phyloP scores from a whole-genome alignment of 2,329 filamentous ascomycete genomes.

The Fusarium xylarioides region DNA sequence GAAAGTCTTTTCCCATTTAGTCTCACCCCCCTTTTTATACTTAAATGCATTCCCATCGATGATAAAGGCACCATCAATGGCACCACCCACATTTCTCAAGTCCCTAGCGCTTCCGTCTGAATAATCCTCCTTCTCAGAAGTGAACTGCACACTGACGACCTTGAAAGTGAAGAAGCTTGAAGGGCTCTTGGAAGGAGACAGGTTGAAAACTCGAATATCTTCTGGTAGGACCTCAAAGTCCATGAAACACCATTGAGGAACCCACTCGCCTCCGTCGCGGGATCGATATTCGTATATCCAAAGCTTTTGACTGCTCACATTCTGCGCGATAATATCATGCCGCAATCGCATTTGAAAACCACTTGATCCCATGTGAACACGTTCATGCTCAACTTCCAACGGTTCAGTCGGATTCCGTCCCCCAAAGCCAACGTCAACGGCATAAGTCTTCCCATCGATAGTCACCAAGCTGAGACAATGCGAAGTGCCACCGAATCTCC shows the following conservation, averaged over 20 bases:
- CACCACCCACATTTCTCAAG: not conserved
- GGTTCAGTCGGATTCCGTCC: not conserved
- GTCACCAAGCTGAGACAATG: slow-evolving; percentile 20
- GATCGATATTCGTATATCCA: slow-evolving; percentile 29
- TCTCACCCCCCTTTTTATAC: not conserved
- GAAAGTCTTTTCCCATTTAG: slow-evolving; percentile 9
- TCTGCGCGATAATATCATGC: not conserved
- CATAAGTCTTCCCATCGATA: not conserved
- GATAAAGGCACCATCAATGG: slow-evolving; percentile 8
- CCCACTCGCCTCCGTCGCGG: not conserved
- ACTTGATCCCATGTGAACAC: not conserved
- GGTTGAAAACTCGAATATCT: slow-evolving; percentile 26
- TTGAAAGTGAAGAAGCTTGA: slow-evolving; percentile 29
- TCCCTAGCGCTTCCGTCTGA: not conserved
- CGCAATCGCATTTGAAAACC: slow-evolving; percentile 6
- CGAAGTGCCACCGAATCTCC: not conserved
- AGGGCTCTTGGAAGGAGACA: slow-evolving; percentile 15
- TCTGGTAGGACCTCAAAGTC: slow-evolving; percentile 17
- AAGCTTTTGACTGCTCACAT: slow-evolving; percentile 2
- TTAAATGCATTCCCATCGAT: slow-evolving; percentile 6
- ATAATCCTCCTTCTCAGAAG: slow-evolving; percentile 7
- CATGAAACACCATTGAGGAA: slow-evolving; percentile 22
- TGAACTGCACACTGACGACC: slow-evolving; percentile 14
- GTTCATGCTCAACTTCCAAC: not conserved
- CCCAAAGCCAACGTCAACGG: slow-evolving; percentile 23